Percentiles rank a stretch among this genome's conserved stretches.
Evolutionary conservation across 495 filamentous ascomycete genomes (phyloP).

Genomic region (Penicillium longicatenatum): DNA sequence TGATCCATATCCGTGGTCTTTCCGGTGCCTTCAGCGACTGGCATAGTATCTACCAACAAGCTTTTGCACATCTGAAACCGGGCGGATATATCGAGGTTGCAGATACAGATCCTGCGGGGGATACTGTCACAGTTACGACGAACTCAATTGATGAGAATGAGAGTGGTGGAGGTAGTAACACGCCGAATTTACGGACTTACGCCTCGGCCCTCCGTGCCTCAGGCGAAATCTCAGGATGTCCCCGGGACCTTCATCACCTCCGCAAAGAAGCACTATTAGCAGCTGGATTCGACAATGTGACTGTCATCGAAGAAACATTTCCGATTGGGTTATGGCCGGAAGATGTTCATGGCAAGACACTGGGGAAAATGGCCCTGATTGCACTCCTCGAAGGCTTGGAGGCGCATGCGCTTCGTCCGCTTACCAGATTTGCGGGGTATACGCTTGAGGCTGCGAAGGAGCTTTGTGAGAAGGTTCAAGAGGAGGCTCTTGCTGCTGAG

Average conservation of each 20-base stretch:
- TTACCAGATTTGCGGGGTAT: constrained; percentile 63
- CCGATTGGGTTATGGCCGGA: constrained; percentile 61
- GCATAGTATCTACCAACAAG: constrained; percentile 60
- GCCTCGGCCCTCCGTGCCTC: constrained; percentile 39
- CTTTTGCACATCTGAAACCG: constrained; percentile 58
- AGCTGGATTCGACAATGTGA: constrained; percentile 64
- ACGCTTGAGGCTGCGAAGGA: constrained; percentile 53
- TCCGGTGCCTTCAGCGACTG: constrained; percentile 66
- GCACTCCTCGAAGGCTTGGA: constrained; percentile 66
- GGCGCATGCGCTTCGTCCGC: constrained; percentile 56
- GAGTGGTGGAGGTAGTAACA: no score
- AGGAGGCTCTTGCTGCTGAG: constrained; percentile 51
- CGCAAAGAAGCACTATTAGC: constrained; percentile 49
- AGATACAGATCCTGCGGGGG: constrained; percentile 39
- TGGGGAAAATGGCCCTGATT: constrained; percentile 69
- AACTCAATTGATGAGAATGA: constrained; percentile 5
- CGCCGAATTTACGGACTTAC: constrained; percentile 43
- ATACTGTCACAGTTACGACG: constrained; percentile 26
- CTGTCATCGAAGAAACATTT: constrained; percentile 54
- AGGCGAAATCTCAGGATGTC: constrained; percentile 34
- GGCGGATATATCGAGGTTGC: constrained; percentile 67
- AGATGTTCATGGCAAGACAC: constrained; percentile 53
- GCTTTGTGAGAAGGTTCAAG: constrained; percentile 54
- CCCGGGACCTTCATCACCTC: constrained; percentile 57
- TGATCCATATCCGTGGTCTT: constrained; percentile 66